Evolutionary conservation across 2,329 filamentous ascomycete genomes (phyloP).

Genomic region (Fusarium brevicatenulatum): DNA sequence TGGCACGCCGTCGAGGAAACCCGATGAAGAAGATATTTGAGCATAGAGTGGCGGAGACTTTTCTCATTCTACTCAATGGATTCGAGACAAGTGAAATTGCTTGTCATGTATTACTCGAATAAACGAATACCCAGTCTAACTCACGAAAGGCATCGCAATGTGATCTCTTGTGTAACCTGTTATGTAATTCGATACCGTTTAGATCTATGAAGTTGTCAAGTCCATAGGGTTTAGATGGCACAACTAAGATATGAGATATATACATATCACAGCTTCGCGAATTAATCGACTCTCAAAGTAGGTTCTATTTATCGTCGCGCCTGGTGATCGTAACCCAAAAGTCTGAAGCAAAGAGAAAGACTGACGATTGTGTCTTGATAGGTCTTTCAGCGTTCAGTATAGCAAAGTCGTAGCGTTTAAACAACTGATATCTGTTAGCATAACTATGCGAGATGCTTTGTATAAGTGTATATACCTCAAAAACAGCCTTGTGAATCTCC

Average conservation of each 20-base stretch:
- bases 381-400: constrained; percentile 48
- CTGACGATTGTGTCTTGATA: constrained; percentile 48
- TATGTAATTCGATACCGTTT: neutral
- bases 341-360: constrained; percentile 50
- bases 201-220: neutral
- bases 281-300: neutral
- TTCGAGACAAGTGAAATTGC: neutral
- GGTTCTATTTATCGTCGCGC: neutral
- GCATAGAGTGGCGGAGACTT: neutral
- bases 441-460: accelerated
- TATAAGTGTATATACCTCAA: constrained; percentile 52
- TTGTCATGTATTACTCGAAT: neutral
- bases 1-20: constrained; percentile 44
- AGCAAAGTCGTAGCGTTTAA: constrained; percentile 49
- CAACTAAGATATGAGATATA: neutral
- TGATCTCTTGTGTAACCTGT: accelerated
- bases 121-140: neutral
- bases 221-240: accelerated
- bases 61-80: neutral
- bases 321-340: constrained; percentile 49
- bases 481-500: constrained; percentile 59
- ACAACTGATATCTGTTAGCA: constrained; percentile 37
- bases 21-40: constrained; percentile 35
- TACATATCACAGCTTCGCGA: neutral
- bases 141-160: neutral